A percentile compares a stretch with the other conserved stretches of the same genome.
phyloP scores from a whole-genome alignment of 371 early-diverging fungal species.

The Edhazardia aedis region DNA sequence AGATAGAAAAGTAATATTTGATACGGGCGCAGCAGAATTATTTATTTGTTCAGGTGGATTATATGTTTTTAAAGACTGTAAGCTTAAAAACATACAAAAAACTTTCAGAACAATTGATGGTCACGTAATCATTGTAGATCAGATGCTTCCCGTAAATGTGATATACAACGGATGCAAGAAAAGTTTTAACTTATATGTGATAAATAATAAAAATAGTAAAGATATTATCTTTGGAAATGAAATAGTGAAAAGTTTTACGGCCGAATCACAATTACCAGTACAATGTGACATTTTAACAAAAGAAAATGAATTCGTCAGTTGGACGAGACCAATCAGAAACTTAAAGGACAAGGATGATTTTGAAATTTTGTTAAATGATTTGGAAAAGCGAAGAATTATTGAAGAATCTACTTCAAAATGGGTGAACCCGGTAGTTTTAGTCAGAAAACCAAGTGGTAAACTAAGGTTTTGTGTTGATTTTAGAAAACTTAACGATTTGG shows the following conservation, averaged over 20 bases:
- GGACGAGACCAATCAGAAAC: background rate
- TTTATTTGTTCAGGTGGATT: background rate
- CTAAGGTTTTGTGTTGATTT: slow-evolving; percentile 16
- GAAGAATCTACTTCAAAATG: slow-evolving; percentile 9
- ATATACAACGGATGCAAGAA: background rate
- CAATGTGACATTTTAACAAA: background rate
- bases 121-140: background rate
- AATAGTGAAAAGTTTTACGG: background rate
- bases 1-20: background rate
- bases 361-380: background rate
- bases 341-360: background rate
- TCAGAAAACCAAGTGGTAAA: slow-evolving; percentile 10
- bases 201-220: background rate
- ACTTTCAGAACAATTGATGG: background rate
- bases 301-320: too few species aligned
- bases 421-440: slow-evolving; percentile 7
- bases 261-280: background rate
- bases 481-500: slow-evolving; percentile 8
- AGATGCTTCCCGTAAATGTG: background rate
- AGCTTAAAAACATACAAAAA: background rate
- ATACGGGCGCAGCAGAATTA: background rate
- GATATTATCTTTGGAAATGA: background rate
- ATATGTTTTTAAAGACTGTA: background rate
- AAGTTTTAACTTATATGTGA: background rate
- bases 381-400: slow-evolving; percentile 7